A percentile compares a stretch with the other conserved stretches of the same genome.
Conservation (phyloP, 768 basidiomycete genomes). For the Amanita brunnescens region DNA sequence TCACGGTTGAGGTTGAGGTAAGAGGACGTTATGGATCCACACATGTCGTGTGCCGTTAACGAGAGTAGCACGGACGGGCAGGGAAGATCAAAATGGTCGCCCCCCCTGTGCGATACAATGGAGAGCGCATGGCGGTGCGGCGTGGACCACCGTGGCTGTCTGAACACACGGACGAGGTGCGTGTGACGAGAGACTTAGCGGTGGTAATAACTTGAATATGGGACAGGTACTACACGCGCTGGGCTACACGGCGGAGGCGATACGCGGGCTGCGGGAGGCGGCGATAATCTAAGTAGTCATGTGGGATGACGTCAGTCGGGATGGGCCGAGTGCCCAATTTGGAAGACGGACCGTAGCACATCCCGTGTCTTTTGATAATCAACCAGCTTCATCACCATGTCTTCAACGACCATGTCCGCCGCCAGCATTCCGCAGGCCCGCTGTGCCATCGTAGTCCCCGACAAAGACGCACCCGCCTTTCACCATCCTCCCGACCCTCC, state of each 20-base stretch:
- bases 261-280: conserved; percentile 33
- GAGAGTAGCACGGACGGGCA: conserved; percentile 58
- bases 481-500: neutral
- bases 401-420: conserved; percentile 8
- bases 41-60: neutral
- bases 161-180: conserved; percentile 73
- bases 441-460: neutral
- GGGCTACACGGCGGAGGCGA: conserved; percentile 27
- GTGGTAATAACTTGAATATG: too few relatives aligned
- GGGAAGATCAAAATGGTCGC: conserved; percentile 74
- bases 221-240: conserved; percentile 33
- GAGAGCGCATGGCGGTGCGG: conserved; percentile 62
- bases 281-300: conserved; percentile 22
- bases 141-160: conserved; percentile 84
- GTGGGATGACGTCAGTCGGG: conserved; percentile 12
- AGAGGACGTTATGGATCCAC: conserved; percentile 16
- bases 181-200: too few relatives aligned
- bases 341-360: conserved; percentile 15
- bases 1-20: conserved; percentile 74
- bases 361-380: conserved; percentile 17
- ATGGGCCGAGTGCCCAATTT: conserved; percentile 11
- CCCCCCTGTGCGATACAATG: conserved; percentile 77
- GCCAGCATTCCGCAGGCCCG: conserved; percentile 1
- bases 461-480: conserved; percentile 4
- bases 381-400: conserved; percentile 10